phyloP scores from a whole-genome alignment of 2,329 filamentous ascomycete genomes.

The Aspergillus quadrilineatus region DNA sequence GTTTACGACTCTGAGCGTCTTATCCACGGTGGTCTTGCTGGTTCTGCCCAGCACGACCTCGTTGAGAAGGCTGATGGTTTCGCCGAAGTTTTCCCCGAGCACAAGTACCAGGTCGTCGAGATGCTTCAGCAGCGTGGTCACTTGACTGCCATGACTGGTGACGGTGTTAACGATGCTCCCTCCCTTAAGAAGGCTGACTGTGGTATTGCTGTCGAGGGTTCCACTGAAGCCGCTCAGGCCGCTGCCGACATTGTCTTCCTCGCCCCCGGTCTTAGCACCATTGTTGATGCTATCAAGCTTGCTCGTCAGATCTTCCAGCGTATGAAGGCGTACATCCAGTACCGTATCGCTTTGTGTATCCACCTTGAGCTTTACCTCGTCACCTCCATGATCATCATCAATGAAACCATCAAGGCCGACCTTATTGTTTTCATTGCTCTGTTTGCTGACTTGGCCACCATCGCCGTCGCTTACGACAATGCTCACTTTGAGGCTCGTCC shows the following conservation, averaged over 20 bases:
- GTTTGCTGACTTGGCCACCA: slow-evolving; percentile 76
- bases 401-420: slow-evolving; percentile 70
- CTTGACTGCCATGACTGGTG: slow-evolving; percentile 73
- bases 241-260: slow-evolving; percentile 74
- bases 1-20: slow-evolving; percentile 78
- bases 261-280: slow-evolving; percentile 68
- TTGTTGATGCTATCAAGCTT: slow-evolving; percentile 71
- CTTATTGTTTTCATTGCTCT: slow-evolving; percentile 77
- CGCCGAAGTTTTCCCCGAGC: slow-evolving; percentile 72
- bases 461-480: slow-evolving; percentile 77
- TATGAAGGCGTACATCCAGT: slow-evolving; percentile 76
- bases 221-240: slow-evolving; percentile 70
- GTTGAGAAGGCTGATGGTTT: slow-evolving; percentile 73
- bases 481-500: slow-evolving; percentile 72
- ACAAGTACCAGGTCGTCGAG: slow-evolving; percentile 75
- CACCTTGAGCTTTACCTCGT: slow-evolving; percentile 75
- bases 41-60: slow-evolving; percentile 71
- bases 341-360: slow-evolving; percentile 72
- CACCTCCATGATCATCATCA: slow-evolving; percentile 76
- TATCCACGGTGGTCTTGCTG: slow-evolving; percentile 72
- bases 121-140: slow-evolving; percentile 73
- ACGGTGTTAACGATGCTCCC: slow-evolving; percentile 73
- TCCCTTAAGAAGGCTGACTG: slow-evolving; percentile 73
- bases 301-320: slow-evolving; percentile 74
- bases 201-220: slow-evolving; percentile 71